Conservation (phyloP, 805 yeast genomes). For the Zygoascus flipseniorum region DNA sequence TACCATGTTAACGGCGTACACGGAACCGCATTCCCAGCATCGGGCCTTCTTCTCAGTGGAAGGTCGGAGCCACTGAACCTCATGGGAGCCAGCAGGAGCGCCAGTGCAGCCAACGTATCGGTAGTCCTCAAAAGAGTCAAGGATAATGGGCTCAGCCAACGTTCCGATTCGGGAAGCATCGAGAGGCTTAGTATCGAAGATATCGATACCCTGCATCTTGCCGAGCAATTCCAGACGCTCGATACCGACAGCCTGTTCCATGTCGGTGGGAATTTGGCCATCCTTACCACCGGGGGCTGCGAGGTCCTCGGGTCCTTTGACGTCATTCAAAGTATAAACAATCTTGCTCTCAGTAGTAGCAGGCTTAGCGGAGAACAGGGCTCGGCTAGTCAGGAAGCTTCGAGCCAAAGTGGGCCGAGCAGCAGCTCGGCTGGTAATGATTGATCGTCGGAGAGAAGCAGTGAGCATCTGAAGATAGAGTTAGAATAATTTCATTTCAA, state of each 20-base stretch:
- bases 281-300: constrained; percentile 84
- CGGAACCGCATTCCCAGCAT: constrained; percentile 99
- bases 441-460: constrained; percentile 1
- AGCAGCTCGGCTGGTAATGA: constrained; percentile 1
- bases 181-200: constrained; percentile 77
- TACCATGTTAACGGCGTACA: constrained; percentile 77
- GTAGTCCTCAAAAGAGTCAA: constrained; percentile 85
- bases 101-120: constrained; percentile 98
- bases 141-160: constrained; percentile 75
- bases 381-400: not conserved
- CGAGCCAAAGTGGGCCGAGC: not conserved
- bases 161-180: constrained; percentile 87
- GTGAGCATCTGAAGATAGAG: not conserved
- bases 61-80: constrained; percentile 86
- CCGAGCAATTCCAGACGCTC: constrained; percentile 94
- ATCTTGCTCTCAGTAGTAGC: constrained; percentile 28
- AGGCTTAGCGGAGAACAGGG: not conserved
- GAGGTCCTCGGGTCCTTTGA: constrained; percentile 65
- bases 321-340: constrained; percentile 65
- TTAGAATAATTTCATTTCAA: not conserved
- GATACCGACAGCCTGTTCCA: constrained; percentile 97
- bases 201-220: constrained; percentile 90
- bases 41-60: constrained; percentile 75
- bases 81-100: constrained; percentile 87
- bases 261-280: constrained; percentile 83